Evolutionary conservation across 768 basidiomycete species (phyloP), one percentile per base, ranked within the genome.

Genomic region (Naganishia vaughanmartiniae): DNA sequence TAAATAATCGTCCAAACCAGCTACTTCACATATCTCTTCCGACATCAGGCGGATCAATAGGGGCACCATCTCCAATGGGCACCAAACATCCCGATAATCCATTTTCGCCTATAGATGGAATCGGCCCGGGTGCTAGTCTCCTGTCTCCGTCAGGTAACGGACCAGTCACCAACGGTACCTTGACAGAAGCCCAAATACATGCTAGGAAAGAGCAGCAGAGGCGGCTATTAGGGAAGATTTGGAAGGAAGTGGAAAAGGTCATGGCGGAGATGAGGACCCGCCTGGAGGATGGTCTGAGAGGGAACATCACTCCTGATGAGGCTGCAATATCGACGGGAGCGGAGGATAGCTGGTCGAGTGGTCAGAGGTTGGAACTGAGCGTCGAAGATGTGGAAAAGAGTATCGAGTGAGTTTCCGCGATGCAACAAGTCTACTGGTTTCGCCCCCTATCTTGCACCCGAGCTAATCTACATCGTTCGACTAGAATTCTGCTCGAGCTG

Each of bases 311-410:
- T 28, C 9, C 19, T 10, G 63, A 46, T 24, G 67, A 54, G 21
- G 51, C 51, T 33, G 53, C 39, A n/a, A 31, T 21, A 14, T 19
- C 4, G 36, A 36, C 31, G 9, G 34, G 57, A 28, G 57, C 58
- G 83, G 63, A 85, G 91, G 60, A 88, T 86, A 55, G n/a, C n/a
- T 17, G 15, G 39, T 21, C 24, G 24, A 26, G 39, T 9, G 60
- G 39, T 19, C 57, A 58, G 24, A 63, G 39, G 30, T 26, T 45
- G 15, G 60, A 63, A 24, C 39, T 63, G 1, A 42, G 39, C 4
- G 85, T 93, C 4, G 96, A 99, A 73, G 95, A 98, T 74, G 93
- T 96, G 71, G 94, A 97, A 83, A 93, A 91, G 83, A 96, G 91
- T 1, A 90, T 99, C 67, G 94, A 98, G 96, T 93, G 76, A 75